Conservation (phyloP, 305 asterid genomes). For the Plantago coronopus region DNA sequence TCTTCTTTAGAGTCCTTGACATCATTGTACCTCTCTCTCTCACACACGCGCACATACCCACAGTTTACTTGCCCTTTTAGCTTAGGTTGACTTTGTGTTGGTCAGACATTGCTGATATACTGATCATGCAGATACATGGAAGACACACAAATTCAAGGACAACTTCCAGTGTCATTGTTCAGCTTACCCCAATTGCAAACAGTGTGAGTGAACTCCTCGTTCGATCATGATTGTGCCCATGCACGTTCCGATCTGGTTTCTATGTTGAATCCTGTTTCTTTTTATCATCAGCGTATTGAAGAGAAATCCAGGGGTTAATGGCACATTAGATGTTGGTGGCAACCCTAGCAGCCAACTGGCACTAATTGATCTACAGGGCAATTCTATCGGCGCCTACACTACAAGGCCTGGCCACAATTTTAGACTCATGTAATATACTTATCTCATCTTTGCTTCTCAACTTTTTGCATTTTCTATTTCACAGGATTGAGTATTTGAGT, state of each 20-base stretch:
- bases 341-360: slow-evolving; percentile 40
- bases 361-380: slow-evolving; percentile 57
- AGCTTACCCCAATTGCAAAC: slow-evolving; percentile 58
- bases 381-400: slow-evolving; percentile 41
- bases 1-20: slow-evolving; percentile 48
- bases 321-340: slow-evolving; percentile 53
- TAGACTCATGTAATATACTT: slow-evolving; percentile 47
- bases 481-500: background rate
- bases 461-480: background rate
- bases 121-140: slow-evolving; percentile 56
- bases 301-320: slow-evolving; percentile 47
- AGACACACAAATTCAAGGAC: slow-evolving; percentile 43
- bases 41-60: slow-evolving; percentile 1
- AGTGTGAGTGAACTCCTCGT: slow-evolving; percentile 38
- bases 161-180: slow-evolving; percentile 52
- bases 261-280: slow-evolving; percentile 1
- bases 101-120: slow-evolving; percentile 1
- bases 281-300: slow-evolving; percentile 43
- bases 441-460: background rate
- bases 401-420: slow-evolving; percentile 30
- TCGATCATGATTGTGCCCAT: background rate
- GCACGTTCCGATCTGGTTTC: background rate
- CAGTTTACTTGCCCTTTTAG: background rate
- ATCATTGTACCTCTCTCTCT: slow-evolving; percentile 39
- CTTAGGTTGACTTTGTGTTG: background rate